Evolutionary conservation across 1,139 yeast species (phyloP), one percentile per base, ranked within the genome.

Genomic region (Taphrina populina): DNA sequence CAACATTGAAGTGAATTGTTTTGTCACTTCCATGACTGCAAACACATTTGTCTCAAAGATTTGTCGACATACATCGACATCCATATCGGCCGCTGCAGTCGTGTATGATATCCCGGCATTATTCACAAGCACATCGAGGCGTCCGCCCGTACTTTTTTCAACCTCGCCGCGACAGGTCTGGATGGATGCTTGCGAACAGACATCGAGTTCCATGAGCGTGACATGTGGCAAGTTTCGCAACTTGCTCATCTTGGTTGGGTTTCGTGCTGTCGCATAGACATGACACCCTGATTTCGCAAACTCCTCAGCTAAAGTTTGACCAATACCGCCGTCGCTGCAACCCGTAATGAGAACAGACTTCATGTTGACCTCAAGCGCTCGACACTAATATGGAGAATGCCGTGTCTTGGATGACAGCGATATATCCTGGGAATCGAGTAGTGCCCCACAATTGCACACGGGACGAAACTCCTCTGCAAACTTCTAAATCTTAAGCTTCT

Each of bases 251-350:
- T 79, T 78, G 41, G 74, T 83, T 30, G 79, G 66, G 62, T 88
- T 75, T 65, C 95, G 75, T 1, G 95, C 92, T 47, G 86, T 83
- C 0, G 86, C 86, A 65, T 75, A 82, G 1, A 86, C 92, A 4
- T 34, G 46, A 56, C 45, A 52, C 41, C 64, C 64, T 58, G 80
- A 70, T 17, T 70, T 67, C 13, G 86, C 82, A 60, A 85, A 73
- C 64, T 83, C 88, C 57, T 76, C 73, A 29, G 90, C 81, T 8
- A 83, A 71, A 15, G 81, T 80, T 65, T 72, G 79, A 2, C 95
- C 95, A 61, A 86, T 86, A 8, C 95, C 95, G 0, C 60, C 57
- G 33, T 90, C 82, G 0, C 92, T 83, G 15, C 87, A 86, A 6
- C 95, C 95, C 0, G 95, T 86, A 29, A 86, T 78, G 40, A 84